These are phyloP conservation scores for Cylindrodendrum hubeiense DNA, from an alignment of 2,329 filamentous ascomycete species.

Conservation along the genomic window DNA sequence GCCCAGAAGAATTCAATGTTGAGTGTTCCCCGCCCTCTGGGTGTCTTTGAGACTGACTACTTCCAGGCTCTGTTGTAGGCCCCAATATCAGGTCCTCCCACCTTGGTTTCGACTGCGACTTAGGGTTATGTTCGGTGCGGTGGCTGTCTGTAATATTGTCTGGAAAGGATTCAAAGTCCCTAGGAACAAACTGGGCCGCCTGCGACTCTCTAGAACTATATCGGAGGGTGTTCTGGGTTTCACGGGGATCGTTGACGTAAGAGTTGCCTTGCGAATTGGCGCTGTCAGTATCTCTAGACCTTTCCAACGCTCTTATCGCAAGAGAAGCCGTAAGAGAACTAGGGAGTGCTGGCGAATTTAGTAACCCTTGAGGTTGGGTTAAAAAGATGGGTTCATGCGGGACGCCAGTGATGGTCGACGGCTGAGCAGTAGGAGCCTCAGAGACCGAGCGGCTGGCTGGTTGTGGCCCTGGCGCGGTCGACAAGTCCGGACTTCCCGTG, in stretches of 20 bases:
- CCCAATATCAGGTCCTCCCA: not conserved
- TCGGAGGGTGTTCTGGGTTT: not conserved
- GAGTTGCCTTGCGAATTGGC: not conserved
- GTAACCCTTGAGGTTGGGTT: conserved; percentile 34
- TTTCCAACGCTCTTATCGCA: not conserved
- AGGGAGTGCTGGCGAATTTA: conserved; percentile 5
- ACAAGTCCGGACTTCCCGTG: conserved; percentile 8
- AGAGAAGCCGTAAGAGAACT: conserved; percentile 12
- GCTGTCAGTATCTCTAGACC: not conserved
- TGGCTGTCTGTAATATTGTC: conserved; percentile 31
- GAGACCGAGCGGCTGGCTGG: not conserved
- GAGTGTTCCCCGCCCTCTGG: not conserved
- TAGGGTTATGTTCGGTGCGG: conserved; percentile 11
- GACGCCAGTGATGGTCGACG: not conserved
- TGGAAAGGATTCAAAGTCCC: conserved; percentile 27
- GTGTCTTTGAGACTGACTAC: not conserved
- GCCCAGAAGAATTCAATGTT: not conserved
- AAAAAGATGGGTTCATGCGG: conserved; percentile 26
- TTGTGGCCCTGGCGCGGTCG: conserved; percentile 11
- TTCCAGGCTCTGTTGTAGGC: not conserved
- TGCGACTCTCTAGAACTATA: conserved; percentile 35
- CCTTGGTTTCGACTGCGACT: conserved; percentile 2
- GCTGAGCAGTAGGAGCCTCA: not conserved
- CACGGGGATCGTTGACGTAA: not conserved
- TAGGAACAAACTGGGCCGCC: conserved; percentile 44